These are phyloP conservation scores for Thelonectria blattea DNA, from an alignment of 2,329 filamentous ascomycete species.

Conservation along the genomic window DNA sequence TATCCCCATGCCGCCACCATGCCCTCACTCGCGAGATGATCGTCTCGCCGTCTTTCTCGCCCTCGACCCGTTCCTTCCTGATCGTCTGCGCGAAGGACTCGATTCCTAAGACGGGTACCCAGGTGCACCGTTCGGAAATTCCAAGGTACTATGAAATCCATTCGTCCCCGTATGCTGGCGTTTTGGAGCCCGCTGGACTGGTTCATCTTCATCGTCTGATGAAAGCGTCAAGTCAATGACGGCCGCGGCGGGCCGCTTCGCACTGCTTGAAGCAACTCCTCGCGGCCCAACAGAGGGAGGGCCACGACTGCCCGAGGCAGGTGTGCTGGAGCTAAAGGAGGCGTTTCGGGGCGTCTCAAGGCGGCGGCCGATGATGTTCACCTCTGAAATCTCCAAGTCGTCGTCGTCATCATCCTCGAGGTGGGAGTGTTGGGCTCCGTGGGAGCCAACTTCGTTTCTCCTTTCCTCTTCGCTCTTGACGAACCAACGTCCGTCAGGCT, in stretches of 20 bases:
- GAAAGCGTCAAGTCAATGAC: slow-evolving; percentile 67
- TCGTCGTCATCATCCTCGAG: slow-evolving; percentile 51
- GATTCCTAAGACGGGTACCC: slow-evolving; percentile 33
- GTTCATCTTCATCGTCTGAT: slow-evolving; percentile 59
- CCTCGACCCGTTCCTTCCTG: slow-evolving; percentile 19
- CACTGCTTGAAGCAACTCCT: slow-evolving; percentile 44
- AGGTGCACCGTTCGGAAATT: slow-evolving; percentile 32
- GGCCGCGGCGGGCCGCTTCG: slow-evolving; percentile 57
- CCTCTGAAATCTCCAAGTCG: slow-evolving; percentile 56
- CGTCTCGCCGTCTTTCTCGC: slow-evolving; percentile 10
- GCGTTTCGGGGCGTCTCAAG: slow-evolving; percentile 46
- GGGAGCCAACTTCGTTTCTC: slow-evolving; percentile 26
- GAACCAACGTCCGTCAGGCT: slow-evolving; percentile 83
- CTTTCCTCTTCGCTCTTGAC: slow-evolving; percentile 45
- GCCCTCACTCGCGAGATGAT: neutral
- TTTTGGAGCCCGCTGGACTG: slow-evolving; percentile 54
- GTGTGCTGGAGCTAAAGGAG: slow-evolving; percentile 46
- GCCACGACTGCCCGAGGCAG: slow-evolving; percentile 45
- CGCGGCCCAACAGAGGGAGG: slow-evolving; percentile 46
- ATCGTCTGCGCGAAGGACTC: slow-evolving; percentile 5
- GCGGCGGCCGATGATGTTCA: slow-evolving; percentile 44
- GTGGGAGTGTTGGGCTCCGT: slow-evolving; percentile 22
- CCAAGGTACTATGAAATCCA: slow-evolving; percentile 30
- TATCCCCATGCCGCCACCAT: neutral
- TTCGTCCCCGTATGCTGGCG: slow-evolving; percentile 47